These are phyloP conservation scores for Daldinia concentrica DNA, from an alignment of 495 filamentous ascomycete species.

Conservation along the genomic window DNA sequence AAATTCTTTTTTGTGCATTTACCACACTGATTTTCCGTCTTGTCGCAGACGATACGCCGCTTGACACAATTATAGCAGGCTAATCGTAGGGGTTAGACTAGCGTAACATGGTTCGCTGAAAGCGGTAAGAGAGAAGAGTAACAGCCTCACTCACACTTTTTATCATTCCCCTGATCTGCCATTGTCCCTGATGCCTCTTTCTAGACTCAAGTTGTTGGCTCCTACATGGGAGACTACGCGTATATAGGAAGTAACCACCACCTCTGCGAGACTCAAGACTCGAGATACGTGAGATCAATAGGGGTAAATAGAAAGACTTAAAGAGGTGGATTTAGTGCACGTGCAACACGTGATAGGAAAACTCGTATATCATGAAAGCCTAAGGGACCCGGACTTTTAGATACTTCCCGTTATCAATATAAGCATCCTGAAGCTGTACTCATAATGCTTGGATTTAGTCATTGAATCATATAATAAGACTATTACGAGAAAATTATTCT, in stretches of 20 bases:
- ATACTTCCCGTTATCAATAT: background rate
- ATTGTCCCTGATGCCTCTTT: background rate
- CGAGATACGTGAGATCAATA: background rate
- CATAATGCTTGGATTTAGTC: background rate
- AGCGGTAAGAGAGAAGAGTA: background rate
- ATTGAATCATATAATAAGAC: background rate
- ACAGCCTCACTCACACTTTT: background rate
- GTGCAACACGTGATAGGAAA: background rate
- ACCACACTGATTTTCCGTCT: slow-evolving; percentile 15
- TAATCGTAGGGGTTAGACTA: background rate
- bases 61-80: slow-evolving; percentile 26
- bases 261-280: background rate
- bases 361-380: background rate
- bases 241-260: background rate
- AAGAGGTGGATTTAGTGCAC: background rate
- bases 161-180: background rate
- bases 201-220: background rate
- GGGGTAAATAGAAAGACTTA: background rate
- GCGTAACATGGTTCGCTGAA: background rate
- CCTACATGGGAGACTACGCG: background rate
- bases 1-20: slow-evolving; percentile 23
- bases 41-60: slow-evolving; percentile 26
- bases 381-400: background rate
- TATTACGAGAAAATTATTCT: background rate
- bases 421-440: background rate